Evolutionary conservation across 345 rosid species (phyloP).

Genomic region (Iberis pinnata): DNA sequence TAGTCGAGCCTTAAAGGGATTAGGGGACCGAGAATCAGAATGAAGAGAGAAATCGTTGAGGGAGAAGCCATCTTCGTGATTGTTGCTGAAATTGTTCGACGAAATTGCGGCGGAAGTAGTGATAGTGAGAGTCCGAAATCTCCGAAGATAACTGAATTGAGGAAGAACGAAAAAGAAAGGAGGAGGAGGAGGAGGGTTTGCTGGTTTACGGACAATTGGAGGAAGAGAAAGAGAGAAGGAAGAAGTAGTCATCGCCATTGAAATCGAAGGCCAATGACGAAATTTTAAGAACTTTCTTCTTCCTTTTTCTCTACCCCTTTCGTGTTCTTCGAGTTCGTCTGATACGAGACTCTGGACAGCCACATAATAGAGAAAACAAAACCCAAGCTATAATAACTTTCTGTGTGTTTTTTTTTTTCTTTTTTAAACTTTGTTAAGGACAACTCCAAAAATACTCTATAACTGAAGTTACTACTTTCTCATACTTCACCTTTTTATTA

Average conservation of each 20-base stretch:
- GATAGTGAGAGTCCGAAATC: conserved; percentile 25
- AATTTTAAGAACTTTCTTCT: conserved; percentile 13
- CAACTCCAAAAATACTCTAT: too few relatives aligned
- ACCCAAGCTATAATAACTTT: too few relatives aligned
- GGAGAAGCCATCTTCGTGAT: conserved; percentile 34
- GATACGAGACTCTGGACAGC: too few relatives aligned
- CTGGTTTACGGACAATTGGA: conserved; percentile 23
- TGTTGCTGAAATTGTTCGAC: conserved; percentile 28
- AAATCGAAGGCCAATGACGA: conserved; percentile 10
- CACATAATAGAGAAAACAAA: too few relatives aligned
- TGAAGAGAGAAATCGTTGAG: conserved; percentile 40
- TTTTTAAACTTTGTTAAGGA: too few relatives aligned
- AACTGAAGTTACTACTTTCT: too few relatives aligned
- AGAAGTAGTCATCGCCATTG: conserved; percentile 21
- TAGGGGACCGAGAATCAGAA: conserved; percentile 28
- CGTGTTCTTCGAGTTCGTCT: too few relatives aligned
- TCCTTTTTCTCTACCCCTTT: conserved; percentile 24
- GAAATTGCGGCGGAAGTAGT: conserved; percentile 39
- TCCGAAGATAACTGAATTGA: conserved; percentile 24
- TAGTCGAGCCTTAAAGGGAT: conserved; percentile 40
- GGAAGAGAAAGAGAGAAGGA: conserved; percentile 35
- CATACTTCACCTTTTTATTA: too few relatives aligned
- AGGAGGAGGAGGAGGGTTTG: conserved; percentile 17
- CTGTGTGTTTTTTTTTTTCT: too few relatives aligned
- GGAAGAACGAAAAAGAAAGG: conserved; percentile 30